Conservation (phyloP, 2,329 filamentous ascomycete genomes). For the Penicillium psychrosexuale region DNA sequence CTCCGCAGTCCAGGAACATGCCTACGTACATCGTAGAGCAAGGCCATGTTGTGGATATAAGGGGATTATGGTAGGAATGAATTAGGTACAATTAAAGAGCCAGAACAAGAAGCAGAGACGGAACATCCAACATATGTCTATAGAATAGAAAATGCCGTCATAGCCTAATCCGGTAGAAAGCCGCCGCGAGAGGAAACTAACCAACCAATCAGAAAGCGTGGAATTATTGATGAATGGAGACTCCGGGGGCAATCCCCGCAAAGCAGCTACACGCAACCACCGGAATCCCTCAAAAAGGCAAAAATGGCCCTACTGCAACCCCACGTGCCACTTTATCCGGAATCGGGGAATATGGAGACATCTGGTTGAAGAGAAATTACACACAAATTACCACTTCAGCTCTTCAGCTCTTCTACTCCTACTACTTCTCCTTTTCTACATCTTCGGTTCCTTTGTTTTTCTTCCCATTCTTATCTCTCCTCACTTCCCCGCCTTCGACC, state of each 20-base stretch:
- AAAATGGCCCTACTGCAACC: constrained; percentile 6
- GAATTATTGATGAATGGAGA: not conserved
- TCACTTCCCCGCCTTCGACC: not conserved
- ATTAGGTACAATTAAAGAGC: not conserved
- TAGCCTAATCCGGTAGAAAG: constrained; percentile 5
- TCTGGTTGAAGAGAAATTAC: not conserved
- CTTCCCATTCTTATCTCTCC: not conserved
- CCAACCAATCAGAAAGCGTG: not conserved
- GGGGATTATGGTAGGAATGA: not conserved
- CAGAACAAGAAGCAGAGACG: not conserved
- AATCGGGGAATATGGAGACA: constrained; percentile 12
- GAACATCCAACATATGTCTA: not conserved
- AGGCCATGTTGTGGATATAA: not conserved
- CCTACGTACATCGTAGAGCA: not conserved
- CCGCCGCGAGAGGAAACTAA: not conserved
- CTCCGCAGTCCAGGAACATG: not conserved
- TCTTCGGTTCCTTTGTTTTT: not conserved
- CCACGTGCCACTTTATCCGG: constrained; percentile 14
- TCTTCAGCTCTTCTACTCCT: too few relatives aligned
- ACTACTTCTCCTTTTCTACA: not conserved
- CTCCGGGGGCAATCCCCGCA: constrained; percentile 4
- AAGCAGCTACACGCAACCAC: constrained; percentile 18
- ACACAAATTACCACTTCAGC: not conserved
- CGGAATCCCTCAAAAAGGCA: constrained; percentile 8
- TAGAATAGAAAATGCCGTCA: not conserved